Percentiles rank a stretch among this genome's conserved stretches.
Evolutionary conservation across 2,329 filamentous ascomycete genomes (phyloP).

Genomic region (Hansfordia pulvinata): DNA sequence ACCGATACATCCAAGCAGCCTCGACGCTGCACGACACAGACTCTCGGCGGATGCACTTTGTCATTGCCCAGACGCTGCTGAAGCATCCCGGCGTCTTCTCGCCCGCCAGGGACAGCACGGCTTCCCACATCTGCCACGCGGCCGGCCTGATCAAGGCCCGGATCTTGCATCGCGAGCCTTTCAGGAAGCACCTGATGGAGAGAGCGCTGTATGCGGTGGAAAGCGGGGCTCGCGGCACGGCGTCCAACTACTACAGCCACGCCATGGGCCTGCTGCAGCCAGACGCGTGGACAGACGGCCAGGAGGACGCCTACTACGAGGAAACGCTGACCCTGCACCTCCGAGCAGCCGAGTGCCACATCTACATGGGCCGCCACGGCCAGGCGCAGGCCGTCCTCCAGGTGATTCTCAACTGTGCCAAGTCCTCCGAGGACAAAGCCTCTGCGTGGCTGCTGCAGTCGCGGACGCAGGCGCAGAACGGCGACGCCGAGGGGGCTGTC

Average conservation of each 20-base stretch:
- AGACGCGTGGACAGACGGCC: slow-evolving; percentile 58
- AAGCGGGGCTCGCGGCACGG: slow-evolving; percentile 70
- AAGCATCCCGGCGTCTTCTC: slow-evolving; percentile 52
- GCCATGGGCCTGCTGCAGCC: slow-evolving; percentile 70
- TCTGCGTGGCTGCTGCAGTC: slow-evolving; percentile 75
- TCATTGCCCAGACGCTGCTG: slow-evolving; percentile 70
- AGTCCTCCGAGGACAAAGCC: slow-evolving; percentile 64
- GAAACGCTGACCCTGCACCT: slow-evolving; percentile 74
- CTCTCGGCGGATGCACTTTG: slow-evolving; percentile 73
- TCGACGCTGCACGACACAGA: slow-evolving; percentile 56
- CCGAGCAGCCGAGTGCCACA: slow-evolving; percentile 68
- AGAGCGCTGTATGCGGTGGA: slow-evolving; percentile 69
- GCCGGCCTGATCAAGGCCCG: slow-evolving; percentile 59
- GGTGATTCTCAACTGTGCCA: slow-evolving; percentile 57
- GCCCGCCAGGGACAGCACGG: slow-evolving; percentile 55
- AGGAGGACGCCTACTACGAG: slow-evolving; percentile 65
- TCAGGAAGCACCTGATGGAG: slow-evolving; percentile 63
- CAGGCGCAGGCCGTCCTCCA: slow-evolving; percentile 56
- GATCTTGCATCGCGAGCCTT: slow-evolving; percentile 47
- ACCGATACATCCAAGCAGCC: slow-evolving; percentile 71
- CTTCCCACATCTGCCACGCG: slow-evolving; percentile 69
- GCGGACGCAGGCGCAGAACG: slow-evolving; percentile 61
- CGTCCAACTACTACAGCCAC: slow-evolving; percentile 66
- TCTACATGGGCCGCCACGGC: slow-evolving; percentile 60
- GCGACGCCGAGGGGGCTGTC: slow-evolving; percentile 58